phyloP scores from a whole-genome alignment of 2,329 filamentous ascomycete genomes.

The Aspergillus ochraceus region DNA sequence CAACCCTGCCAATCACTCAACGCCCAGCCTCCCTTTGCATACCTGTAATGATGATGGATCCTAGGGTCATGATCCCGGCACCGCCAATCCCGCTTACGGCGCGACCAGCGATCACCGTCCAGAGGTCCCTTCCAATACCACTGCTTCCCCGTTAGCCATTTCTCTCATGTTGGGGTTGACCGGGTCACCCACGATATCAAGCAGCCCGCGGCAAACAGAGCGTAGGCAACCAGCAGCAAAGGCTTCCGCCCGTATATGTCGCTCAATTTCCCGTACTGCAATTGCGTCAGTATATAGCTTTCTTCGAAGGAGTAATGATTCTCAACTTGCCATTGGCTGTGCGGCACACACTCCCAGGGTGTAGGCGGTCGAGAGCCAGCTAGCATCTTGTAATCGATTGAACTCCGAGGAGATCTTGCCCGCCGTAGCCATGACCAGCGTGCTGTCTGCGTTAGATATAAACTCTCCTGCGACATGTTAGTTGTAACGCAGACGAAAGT shows the following conservation, averaged over 20 bases:
- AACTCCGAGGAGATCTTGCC: conserved; percentile 63
- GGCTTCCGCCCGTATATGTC: conserved; percentile 59
- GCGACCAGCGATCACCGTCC: conserved; percentile 42
- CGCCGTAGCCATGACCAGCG: conserved; percentile 67
- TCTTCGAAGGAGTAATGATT: background rate
- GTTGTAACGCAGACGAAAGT: background rate
- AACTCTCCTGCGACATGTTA: conserved; percentile 54
- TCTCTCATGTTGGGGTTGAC: background rate
- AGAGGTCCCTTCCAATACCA: conserved; percentile 39
- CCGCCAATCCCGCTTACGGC: conserved; percentile 46
- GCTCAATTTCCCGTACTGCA: conserved; percentile 56
- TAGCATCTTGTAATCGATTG: conserved; percentile 55
- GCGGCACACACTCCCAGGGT: conserved; percentile 53
- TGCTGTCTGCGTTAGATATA: conserved; percentile 63
- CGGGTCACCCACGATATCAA: conserved; percentile 30
- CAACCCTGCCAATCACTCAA: background rate
- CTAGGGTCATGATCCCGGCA: conserved; percentile 46
- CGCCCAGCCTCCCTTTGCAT: background rate
- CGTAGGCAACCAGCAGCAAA: conserved; percentile 52
- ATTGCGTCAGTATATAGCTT: background rate
- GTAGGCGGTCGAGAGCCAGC: conserved; percentile 58
- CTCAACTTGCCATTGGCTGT: conserved; percentile 51
- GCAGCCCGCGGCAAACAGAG: conserved; percentile 52
- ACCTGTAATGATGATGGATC: conserved; percentile 50
- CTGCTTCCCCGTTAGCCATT: conserved; percentile 18